Evolutionary conservation across 352 stramenopile species (phyloP), one percentile per base, ranked within the genome.

Genomic region (Globisporangium camurandrum): DNA sequence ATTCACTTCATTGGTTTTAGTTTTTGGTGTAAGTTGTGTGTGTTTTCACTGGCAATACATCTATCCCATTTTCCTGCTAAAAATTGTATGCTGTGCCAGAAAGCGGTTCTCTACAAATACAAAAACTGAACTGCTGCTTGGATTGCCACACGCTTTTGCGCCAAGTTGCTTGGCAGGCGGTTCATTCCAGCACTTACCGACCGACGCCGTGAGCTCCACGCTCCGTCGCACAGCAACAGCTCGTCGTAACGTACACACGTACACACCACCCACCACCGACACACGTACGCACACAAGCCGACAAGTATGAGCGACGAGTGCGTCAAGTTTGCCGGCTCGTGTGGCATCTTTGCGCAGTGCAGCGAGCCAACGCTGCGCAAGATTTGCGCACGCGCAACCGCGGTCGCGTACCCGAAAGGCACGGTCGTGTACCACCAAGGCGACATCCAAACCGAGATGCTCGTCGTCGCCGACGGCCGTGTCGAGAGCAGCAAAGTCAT

Each of bases 281-380:
- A 4, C 37, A 19, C 28, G 16, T 20, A 40, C 38, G 26, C 12
- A 22, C 40, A 2, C 40, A 23, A n/a, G 11, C 24, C 22, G 4
- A 7, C 34, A 30, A 81, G 78, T 67, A 59, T 46, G 38, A 59
- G 45, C 46, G 67, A 87, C 53, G 78, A 86, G 47, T 93, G 81
- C 57, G 49, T 88, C 31, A 59, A 78, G 54, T 66, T 65, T 56
- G 72, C 80, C n/a, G 61, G 67, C 40, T 73, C 69, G 51, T 76
- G 66, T 40, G 76, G 78, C 63, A 84, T 95, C 61, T 95, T 95
- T 59, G 62, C 75, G 50, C 71, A 86, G 50, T 93, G 81, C 71
- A 88, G 74, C 9, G 81, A 93, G 63, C 62, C 71, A 24, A 90
- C 84, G 60, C 67, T 92, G 60, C 75, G 75, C 54, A 72, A 81